Base-by-base conservation (phyloP, 2,329 filamentous ascomycete species). In the Setomelanomma holmii region DNA sequence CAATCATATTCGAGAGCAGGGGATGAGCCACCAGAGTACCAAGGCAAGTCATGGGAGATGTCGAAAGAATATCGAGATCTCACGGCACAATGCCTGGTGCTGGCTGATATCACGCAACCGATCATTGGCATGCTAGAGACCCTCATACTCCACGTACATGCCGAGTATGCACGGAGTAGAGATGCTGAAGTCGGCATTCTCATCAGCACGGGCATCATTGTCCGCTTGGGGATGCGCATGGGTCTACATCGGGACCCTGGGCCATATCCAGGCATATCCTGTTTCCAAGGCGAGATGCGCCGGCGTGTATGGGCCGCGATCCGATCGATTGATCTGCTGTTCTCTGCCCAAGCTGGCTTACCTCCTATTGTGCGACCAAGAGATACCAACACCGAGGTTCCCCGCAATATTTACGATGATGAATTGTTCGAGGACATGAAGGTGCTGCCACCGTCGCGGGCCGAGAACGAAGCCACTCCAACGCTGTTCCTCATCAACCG, bases 401-500 rank as follows among this genome's bases (percentile, higher is more conserved):
- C 90, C 1, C 84, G 86, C 50, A 95, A 93, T 66, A 82, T 93
- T 14, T 90, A 90, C 68, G 90, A 95, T 61, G 89, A 93, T 56
- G 90, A 93, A 60, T 87, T 95, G 34, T 83, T 86, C 40, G 86
- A 88, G 3, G 83, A 85, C 19, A 88, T 86, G 56, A 88, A 87
- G 59, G 76, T 81, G 6, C 73, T 93, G 8, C 90, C 90, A 1
- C 82, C 84, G 1, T 85, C 88, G 0, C 79, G 89, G 50, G 87
- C 89, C 0, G 79, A 79, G 24, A 86, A 83, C 1, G 89, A 93
- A 68, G 84, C 88, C 2, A 93, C 90, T 0, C 89, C 89, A 1
- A 86, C 91, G 59, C 85, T 87, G 8, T 93, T 91, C 72, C 87
- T 93, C 83, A 91, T 93, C 62, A 83, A 84, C 27, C 92, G 93